phyloP scores from a whole-genome alignment of 768 basidiomycete genomes.

The Lentinus brumalis region DNA sequence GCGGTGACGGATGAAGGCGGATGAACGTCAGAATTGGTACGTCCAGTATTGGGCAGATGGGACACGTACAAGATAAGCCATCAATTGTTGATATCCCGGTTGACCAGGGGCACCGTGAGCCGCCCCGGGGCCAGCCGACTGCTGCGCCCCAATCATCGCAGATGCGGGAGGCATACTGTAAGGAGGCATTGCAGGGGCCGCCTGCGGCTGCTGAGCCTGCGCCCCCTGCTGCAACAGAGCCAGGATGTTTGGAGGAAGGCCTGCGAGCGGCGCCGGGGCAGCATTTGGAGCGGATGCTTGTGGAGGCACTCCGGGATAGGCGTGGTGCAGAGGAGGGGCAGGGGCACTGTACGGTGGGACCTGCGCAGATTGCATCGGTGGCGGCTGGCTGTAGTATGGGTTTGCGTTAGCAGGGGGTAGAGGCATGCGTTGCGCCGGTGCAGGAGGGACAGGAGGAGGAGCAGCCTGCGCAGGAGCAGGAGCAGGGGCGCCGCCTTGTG shows the following conservation, averaged over 20 bases:
- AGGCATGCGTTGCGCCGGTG: constrained; percentile 27
- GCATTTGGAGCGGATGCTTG: constrained; percentile 31
- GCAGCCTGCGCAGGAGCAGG: constrained; percentile 39
- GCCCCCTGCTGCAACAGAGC: constrained; percentile 60
- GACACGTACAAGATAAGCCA: constrained; percentile 66
- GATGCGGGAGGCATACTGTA: constrained; percentile 43
- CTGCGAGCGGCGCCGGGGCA: constrained; percentile 35
- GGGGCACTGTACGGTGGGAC: constrained; percentile 14
- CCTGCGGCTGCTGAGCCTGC: constrained; percentile 34
- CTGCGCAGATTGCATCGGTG: constrained; percentile 21
- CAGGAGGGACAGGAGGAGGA: constrained; percentile 27
- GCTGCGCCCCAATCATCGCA: constrained; percentile 15
- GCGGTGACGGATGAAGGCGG: background rate
- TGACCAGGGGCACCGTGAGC: constrained; percentile 38
- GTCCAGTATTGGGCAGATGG: no score
- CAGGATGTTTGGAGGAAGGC: constrained; percentile 68
- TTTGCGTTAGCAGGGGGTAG: constrained; percentile 18
- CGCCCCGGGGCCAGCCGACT: constrained; percentile 43
- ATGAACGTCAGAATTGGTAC: background rate
- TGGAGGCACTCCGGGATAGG: constrained; percentile 33
- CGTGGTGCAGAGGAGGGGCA: constrained; percentile 25
- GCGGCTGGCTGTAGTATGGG: constrained; percentile 14
- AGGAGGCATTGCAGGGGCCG: constrained; percentile 30
- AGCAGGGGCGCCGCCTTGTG: constrained; percentile 43
- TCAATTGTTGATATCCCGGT: constrained; percentile 61